Conservation (phyloP, 169 alveolate genomes). For the Cryptosporidium felis region DNA sequence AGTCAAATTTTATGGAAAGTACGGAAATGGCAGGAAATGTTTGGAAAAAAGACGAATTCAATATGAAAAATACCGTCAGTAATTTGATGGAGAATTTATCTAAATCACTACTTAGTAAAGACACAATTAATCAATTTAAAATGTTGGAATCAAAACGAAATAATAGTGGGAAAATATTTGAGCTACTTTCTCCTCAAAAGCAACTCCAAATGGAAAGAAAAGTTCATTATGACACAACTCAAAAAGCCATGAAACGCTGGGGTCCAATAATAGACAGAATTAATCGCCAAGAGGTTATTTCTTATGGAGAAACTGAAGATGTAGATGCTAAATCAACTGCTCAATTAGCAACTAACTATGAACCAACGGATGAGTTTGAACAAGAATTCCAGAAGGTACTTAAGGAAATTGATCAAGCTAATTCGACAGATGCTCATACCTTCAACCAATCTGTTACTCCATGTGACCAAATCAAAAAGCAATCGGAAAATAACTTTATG, state of each 20-base stretch:
- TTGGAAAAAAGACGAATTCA: conserved; percentile 42
- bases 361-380: conserved; percentile 78
- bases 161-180: not conserved
- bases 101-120: not conserved
- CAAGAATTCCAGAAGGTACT: conserved; percentile 70
- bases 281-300: conserved; percentile 63
- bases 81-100: conserved; percentile 32
- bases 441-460: not conserved
- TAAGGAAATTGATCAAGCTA: not conserved
- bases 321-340: conserved; percentile 45
- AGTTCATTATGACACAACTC: conserved; percentile 71
- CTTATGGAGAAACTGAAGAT: conserved; percentile 67
- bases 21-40: conserved; percentile 30
- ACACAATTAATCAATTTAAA: conserved; percentile 1
- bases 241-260: conserved; percentile 77
- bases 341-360: conserved; percentile 70
- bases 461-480: conserved; percentile 34
- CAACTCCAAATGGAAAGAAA: conserved; percentile 74
- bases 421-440: not conserved
- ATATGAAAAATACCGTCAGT: conserved; percentile 22
- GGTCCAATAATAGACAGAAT: conserved; percentile 73
- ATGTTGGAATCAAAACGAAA: not conserved
- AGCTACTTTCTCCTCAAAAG: conserved; percentile 70
- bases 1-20: conserved; percentile 10
- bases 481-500: conserved; percentile 38